Evolutionary conservation across 768 basidiomycete genomes (phyloP).

Genomic region (Lentinula guzmanii): DNA sequence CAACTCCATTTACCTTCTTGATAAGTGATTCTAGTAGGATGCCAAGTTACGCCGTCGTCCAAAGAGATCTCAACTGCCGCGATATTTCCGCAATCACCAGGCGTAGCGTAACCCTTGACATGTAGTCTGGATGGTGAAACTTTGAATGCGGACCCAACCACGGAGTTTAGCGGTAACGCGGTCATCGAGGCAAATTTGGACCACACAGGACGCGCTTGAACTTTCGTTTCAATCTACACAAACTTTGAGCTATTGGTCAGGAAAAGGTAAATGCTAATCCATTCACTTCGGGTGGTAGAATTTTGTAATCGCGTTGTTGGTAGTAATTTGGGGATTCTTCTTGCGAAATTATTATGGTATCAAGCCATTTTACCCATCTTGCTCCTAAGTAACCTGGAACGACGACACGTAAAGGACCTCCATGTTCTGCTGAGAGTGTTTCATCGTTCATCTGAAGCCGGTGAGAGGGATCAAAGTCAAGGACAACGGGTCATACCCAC

Average conservation of each 20-base stretch:
- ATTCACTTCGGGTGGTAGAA: slow-evolving; percentile 47
- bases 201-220: slow-evolving; percentile 41
- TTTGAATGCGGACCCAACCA: slow-evolving; percentile 38
- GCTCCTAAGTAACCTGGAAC: slow-evolving; percentile 65
- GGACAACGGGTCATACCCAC: slow-evolving; percentile 20
- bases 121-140: slow-evolving; percentile 27
- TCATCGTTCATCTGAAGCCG: slow-evolving; percentile 58
- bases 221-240: slow-evolving; percentile 38
- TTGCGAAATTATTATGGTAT: slow-evolving; percentile 47
- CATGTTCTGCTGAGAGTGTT: slow-evolving; percentile 52
- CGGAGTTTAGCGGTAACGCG: slow-evolving; percentile 55
- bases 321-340: slow-evolving; percentile 64
- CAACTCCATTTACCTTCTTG: slow-evolving; percentile 68
- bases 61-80: slow-evolving; percentile 42
- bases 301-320: slow-evolving; percentile 67
- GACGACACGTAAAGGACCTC: slow-evolving; percentile 61
- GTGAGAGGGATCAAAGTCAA: not conserved
- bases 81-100: slow-evolving; percentile 39
- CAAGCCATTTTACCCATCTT: slow-evolving; percentile 75
- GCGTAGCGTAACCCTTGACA: slow-evolving; percentile 55
- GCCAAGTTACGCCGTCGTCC: slow-evolving; percentile 50
- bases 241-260: slow-evolving; percentile 4
- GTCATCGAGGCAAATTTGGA: slow-evolving; percentile 53
- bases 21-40: slow-evolving; percentile 45
- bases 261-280: not conserved